These are phyloP conservation scores for Talaromyces funiculosus DNA, from an alignment of 2,329 filamentous ascomycete species.

Conservation along the genomic window DNA sequence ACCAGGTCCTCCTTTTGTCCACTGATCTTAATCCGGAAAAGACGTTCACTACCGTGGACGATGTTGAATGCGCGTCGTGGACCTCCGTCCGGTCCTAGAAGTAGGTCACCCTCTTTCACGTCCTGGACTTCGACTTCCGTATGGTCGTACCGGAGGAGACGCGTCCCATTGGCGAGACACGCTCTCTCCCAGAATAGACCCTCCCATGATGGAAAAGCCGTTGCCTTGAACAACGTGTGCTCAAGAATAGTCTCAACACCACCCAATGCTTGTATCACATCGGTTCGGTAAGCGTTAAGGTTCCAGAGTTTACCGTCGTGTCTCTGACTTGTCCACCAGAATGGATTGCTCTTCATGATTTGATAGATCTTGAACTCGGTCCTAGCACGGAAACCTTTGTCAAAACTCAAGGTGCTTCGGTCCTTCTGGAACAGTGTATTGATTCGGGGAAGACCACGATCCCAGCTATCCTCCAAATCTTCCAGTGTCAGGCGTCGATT, in stretches of 20 bases:
- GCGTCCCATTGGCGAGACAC: too few relatives aligned
- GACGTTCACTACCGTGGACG: too few relatives aligned
- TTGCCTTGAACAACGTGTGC: conserved; percentile 94
- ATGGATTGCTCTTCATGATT: conserved; percentile 97
- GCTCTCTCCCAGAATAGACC: conserved; percentile 85
- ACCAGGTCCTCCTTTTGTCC: too few relatives aligned
- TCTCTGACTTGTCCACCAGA: conserved; percentile 98
- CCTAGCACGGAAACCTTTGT: conserved; percentile 93
- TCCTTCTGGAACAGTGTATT: conserved; percentile 99
- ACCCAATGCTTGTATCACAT: conserved; percentile 92
- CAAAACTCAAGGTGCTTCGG: conserved; percentile 90
- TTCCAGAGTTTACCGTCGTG: conserved; percentile 99
- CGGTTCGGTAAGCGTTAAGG: conserved; percentile 87
- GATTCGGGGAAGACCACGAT: conserved; percentile 92
- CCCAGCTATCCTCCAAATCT: conserved; percentile 97
- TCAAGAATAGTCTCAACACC: conserved; percentile 98
- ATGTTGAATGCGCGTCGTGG: too few relatives aligned
- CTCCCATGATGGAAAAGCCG: conserved; percentile 90
- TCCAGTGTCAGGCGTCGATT: conserved; percentile 91
- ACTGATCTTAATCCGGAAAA: too few relatives aligned
- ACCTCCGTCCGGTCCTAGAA: too few relatives aligned
- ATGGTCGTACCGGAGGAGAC: too few relatives aligned
- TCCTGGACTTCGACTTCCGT: too few relatives aligned
- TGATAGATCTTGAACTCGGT: conserved; percentile 99
- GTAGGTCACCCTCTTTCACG: too few relatives aligned